phyloP scores from a whole-genome alignment of 257 asterid genomes.

The Solanum microdontum region DNA sequence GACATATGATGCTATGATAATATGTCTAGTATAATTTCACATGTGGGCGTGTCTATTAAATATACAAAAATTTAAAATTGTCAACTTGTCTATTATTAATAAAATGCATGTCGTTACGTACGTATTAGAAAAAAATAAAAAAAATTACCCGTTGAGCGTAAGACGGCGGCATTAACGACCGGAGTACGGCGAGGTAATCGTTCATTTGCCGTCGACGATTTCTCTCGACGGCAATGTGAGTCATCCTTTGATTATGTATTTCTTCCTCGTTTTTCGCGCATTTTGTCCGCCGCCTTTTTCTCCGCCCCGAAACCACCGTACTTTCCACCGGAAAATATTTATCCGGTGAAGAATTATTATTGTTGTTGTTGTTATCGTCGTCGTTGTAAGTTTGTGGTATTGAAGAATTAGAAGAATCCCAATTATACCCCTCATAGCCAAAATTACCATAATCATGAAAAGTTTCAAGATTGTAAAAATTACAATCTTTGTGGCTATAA shows the following conservation, averaged over 20 bases:
- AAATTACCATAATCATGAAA: neutral
- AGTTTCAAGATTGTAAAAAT: slow-evolving; percentile 1
- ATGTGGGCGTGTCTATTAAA: neutral
- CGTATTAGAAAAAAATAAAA: too few relatives aligned
- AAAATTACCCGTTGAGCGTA: slow-evolving; percentile 58
- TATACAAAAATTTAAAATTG: neutral
- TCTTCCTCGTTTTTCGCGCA: slow-evolving; percentile 56
- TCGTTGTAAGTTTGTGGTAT: neutral
- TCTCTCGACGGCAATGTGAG: slow-evolving; percentile 80
- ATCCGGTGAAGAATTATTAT: slow-evolving; percentile 20
- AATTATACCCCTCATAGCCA: neutral
- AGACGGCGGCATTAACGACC: slow-evolving; percentile 75
- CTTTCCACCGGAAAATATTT: neutral
- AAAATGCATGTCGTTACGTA: neutral
- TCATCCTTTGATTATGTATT: slow-evolving; percentile 70
- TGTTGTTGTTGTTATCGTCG: neutral
- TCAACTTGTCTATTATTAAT: neutral
- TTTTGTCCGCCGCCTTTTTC: slow-evolving; percentile 44
- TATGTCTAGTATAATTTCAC: too few relatives aligned
- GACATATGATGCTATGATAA: neutral
- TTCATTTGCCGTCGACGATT: slow-evolving; percentile 81
- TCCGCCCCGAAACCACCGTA: slow-evolving; percentile 8
- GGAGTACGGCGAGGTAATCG: slow-evolving; percentile 63
- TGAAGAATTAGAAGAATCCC: neutral
- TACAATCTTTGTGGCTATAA: slow-evolving; percentile 16